Conservation (phyloP, 2,329 filamentous ascomycete genomes). For the Penicillium sp. region DNA sequence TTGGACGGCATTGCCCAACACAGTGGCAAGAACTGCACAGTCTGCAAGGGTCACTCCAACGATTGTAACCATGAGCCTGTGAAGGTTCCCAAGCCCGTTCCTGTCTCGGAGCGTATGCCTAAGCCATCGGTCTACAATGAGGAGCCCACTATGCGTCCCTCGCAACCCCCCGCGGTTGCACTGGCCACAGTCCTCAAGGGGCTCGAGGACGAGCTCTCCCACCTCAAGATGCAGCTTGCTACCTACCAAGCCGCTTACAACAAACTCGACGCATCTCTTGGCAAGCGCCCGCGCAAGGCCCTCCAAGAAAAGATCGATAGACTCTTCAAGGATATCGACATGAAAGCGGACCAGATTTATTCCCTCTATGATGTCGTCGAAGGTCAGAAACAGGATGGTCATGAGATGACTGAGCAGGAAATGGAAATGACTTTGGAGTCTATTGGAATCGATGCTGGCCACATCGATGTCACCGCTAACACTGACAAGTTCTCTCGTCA, state of each 20-base stretch:
- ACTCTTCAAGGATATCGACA: slow-evolving; percentile 65
- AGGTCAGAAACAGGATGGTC: slow-evolving; percentile 69
- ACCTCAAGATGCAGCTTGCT: slow-evolving; percentile 71
- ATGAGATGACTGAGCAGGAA: slow-evolving; percentile 64
- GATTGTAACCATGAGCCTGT: slow-evolving; percentile 42
- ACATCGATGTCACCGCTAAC: slow-evolving; percentile 30
- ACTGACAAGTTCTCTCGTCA: slow-evolving; percentile 31
- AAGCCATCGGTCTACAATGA: slow-evolving; percentile 49
- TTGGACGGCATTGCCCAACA: slow-evolving; percentile 50
- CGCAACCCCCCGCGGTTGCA: slow-evolving; percentile 70
- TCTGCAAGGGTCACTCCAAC: slow-evolving; percentile 50
- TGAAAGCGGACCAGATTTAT: slow-evolving; percentile 79
- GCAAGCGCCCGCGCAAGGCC: slow-evolving; percentile 64
- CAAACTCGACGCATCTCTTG: slow-evolving; percentile 66
- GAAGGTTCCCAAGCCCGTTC: slow-evolving; percentile 52
- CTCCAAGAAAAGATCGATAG: slow-evolving; percentile 64
- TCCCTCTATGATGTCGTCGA: slow-evolving; percentile 81
- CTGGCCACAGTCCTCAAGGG: slow-evolving; percentile 82
- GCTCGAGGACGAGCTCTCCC: slow-evolving; percentile 75
- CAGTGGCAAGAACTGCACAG: slow-evolving; percentile 57
- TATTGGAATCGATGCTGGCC: slow-evolving; percentile 39
- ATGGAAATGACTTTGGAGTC: slow-evolving; percentile 64
- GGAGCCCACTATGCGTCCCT: slow-evolving; percentile 62
- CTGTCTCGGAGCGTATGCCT: slow-evolving; percentile 53
- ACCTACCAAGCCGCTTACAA: slow-evolving; percentile 65